Evolutionary conservation across 768 basidiomycete species (phyloP).

Genomic region (Lactarius trivialis): DNA sequence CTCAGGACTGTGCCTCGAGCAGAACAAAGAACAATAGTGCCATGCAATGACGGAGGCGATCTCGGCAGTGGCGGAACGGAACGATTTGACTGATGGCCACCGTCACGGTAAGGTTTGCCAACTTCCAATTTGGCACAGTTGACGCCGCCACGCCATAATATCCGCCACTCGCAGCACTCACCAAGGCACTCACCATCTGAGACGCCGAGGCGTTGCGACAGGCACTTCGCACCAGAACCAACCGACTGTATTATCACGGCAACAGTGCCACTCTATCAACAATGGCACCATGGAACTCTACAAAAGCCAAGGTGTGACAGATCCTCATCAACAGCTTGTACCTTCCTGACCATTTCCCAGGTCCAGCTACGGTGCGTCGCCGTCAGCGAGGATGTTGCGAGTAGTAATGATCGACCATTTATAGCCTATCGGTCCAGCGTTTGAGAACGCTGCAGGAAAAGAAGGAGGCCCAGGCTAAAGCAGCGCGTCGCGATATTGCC

Average conservation of each 20-base stretch:
- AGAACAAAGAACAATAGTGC: neutral
- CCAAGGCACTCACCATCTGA: too few species aligned
- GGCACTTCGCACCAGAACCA: neutral
- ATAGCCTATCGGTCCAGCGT: constrained; percentile 77
- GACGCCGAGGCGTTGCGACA: too few species aligned
- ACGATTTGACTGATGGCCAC: neutral
- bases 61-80: neutral
- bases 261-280: neutral
- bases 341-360: constrained; percentile 26
- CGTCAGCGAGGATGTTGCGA: neutral
- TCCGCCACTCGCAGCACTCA: neutral
- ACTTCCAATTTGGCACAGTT: too few species aligned
- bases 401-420: neutral
- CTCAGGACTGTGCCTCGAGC: neutral
- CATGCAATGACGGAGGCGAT: neutral
- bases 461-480: constrained; percentile 79
- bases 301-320: constrained; percentile 49
- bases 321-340: neutral
- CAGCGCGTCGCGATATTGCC: constrained; percentile 72
- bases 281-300: constrained; percentile 53
- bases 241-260: neutral
- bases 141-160: neutral
- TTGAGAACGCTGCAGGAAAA: constrained; percentile 86
- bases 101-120: too few species aligned
- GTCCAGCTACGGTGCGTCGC: constrained; percentile 42